phyloP scores from a whole-genome alignment of 1,284 basidiomycete genomes.

The Heterobasidion irregulare region DNA sequence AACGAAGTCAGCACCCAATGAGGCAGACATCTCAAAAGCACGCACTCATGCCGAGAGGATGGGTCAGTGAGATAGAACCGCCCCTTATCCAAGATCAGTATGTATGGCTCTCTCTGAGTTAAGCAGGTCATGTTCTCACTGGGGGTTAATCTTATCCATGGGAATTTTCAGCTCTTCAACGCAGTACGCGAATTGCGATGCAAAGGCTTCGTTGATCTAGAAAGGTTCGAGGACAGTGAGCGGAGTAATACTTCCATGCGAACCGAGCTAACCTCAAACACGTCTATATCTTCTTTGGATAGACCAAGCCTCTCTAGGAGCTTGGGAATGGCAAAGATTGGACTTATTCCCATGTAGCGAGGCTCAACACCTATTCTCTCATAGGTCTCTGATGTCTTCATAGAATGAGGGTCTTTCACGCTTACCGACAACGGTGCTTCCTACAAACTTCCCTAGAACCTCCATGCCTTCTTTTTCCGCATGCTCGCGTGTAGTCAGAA shows the following conservation, averaged over 20 bases:
- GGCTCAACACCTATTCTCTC: constrained; percentile 55
- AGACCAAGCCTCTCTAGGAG: constrained; percentile 69
- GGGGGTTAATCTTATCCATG: constrained; percentile 83
- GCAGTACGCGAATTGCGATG: constrained; percentile 73
- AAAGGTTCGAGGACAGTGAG: neutral
- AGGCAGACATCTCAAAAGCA: constrained; percentile 11
- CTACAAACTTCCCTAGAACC: constrained; percentile 86
- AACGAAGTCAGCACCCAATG: neutral
- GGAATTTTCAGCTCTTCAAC: constrained; percentile 75
- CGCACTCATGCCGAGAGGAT: constrained; percentile 78
- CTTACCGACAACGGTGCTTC: constrained; percentile 61
- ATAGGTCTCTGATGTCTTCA: constrained; percentile 29
- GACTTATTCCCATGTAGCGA: constrained; percentile 81
- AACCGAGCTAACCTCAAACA: constrained; percentile 62
- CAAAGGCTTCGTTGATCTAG: constrained; percentile 81
- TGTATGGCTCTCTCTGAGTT: neutral
- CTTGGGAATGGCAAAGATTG: constrained; percentile 80
- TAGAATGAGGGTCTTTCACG: constrained; percentile 29
- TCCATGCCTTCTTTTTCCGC: constrained; percentile 83
- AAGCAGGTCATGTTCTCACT: constrained; percentile 32
- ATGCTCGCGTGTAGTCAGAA: constrained; percentile 78
- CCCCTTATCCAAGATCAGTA: constrained; percentile 39
- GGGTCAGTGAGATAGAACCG: constrained; percentile 80
- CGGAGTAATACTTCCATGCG: constrained; percentile 13
- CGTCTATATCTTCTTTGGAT: constrained; percentile 76